Percentiles rank a stretch among this genome's conserved stretches.
phyloP scores from a whole-genome alignment of 192 early-diverging fungal species.

The Podochytrium sp. region DNA sequence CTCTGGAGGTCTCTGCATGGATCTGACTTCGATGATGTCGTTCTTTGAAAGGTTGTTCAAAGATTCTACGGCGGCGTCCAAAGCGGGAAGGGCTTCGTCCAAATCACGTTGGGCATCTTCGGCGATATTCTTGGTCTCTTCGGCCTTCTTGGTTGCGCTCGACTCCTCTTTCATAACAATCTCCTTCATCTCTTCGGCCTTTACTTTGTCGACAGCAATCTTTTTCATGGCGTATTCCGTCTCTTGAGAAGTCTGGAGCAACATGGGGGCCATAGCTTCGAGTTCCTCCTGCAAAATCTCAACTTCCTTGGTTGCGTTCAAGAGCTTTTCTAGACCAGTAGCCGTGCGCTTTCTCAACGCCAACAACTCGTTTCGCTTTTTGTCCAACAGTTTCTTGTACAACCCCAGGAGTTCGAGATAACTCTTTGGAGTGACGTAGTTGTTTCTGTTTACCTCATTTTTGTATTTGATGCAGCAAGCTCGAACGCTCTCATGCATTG shows the following conservation, averaged over 20 bases:
- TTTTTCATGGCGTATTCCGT: conserved; percentile 67
- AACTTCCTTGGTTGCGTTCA: conserved; percentile 64
- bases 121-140: conserved; percentile 64
- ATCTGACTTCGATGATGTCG: conserved; percentile 66
- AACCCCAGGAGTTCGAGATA: conserved; percentile 64
- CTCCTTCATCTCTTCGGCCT: conserved; percentile 65
- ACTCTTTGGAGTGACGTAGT: conserved; percentile 68
- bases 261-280: conserved; percentile 67
- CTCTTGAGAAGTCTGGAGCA: conserved; percentile 64
- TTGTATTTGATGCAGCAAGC: conserved; percentile 57
- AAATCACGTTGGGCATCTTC: conserved; percentile 66
- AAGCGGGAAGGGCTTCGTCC: conserved; percentile 63
- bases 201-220: conserved; percentile 62
- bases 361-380: conserved; percentile 59
- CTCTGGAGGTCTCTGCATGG: conserved; percentile 66
- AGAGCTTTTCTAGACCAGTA: conserved; percentile 63
- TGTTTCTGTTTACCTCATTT: conserved; percentile 60
- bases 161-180: conserved; percentile 58
- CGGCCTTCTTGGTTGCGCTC: conserved; percentile 62
- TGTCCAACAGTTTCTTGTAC: conserved; percentile 61
- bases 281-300: conserved; percentile 67
- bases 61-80: conserved; percentile 64
- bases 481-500: conserved; percentile 64
- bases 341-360: conserved; percentile 57
- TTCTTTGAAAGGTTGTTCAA: conserved; percentile 62